Evolutionary conservation across 305 asterid species (phyloP).

Genomic region (Fraxinus platypoda): DNA sequence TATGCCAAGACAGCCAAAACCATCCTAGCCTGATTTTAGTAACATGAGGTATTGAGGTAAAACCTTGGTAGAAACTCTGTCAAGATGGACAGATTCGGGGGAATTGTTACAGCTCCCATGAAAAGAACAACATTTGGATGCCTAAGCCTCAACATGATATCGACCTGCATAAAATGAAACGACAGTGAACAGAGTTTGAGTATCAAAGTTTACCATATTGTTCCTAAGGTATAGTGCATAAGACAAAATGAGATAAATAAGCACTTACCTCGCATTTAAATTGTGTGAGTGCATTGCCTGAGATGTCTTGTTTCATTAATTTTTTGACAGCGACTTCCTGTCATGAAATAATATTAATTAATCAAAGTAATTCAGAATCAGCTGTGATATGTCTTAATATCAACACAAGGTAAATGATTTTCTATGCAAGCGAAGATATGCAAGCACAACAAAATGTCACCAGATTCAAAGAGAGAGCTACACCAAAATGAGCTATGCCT

Average conservation of each 20-base stretch:
- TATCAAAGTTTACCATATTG: constrained; percentile 1
- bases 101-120: constrained; percentile 95
- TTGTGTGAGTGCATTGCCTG: constrained; percentile 86
- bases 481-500: background rate
- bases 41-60: constrained; percentile 9
- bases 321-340: constrained; percentile 99
- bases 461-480: background rate
- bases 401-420: background rate
- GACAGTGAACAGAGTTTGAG: background rate
- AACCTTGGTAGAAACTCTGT: constrained; percentile 95
- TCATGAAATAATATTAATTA: constrained; percentile 17
- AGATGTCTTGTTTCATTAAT: constrained; percentile 94
- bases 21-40: constrained; percentile 3
- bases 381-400: background rate
- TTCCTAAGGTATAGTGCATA: constrained; percentile 9
- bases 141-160: constrained; percentile 90
- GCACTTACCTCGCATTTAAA: constrained; percentile 83
- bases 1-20: constrained; percentile 11
- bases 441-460: background rate
- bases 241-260: constrained; percentile 3
- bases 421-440: background rate
- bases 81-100: constrained; percentile 92
- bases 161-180: constrained; percentile 44
- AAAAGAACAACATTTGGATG: constrained; percentile 95
- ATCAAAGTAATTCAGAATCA: background rate